Evolutionary conservation across 345 rosid species (phyloP).

Genomic region (Acer campestre): DNA sequence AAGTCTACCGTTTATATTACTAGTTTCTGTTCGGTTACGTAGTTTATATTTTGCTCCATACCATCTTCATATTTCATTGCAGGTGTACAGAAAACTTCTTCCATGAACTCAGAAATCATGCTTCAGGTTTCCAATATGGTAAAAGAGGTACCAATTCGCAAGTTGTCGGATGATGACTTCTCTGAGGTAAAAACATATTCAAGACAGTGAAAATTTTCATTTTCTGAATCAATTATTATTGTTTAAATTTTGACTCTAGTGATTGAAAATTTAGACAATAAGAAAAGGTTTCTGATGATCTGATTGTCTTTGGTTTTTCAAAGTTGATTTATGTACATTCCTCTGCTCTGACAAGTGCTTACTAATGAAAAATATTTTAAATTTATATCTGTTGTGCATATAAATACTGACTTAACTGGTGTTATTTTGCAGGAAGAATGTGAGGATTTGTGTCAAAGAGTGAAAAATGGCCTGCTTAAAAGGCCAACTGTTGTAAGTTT

Average conservation of each 20-base stretch:
- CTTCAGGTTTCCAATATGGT: slow-evolving; percentile 39
- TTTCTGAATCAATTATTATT: not conserved
- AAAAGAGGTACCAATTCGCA: slow-evolving; percentile 35
- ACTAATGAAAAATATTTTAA: not conserved
- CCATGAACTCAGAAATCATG: slow-evolving; percentile 27
- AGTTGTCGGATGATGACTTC: slow-evolving; percentile 50
- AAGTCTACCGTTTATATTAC: not conserved
- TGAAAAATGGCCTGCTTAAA: slow-evolving; percentile 33
- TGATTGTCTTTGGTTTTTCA: not conserved
- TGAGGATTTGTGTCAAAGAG: slow-evolving; percentile 43
- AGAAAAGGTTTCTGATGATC: not conserved
- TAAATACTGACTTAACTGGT: not conserved
- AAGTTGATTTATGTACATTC: too few relatives aligned
- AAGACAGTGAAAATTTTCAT: not conserved
- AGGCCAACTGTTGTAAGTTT: slow-evolving; percentile 46
- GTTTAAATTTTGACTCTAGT: not conserved
- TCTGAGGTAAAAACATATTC: slow-evolving; percentile 38
- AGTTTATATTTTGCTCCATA: slow-evolving; percentile 7
- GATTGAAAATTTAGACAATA: too few relatives aligned
- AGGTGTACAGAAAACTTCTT: slow-evolving; percentile 45
- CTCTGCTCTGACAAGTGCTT: too few relatives aligned
- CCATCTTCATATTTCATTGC: not conserved
- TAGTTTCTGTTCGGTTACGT: not conserved
- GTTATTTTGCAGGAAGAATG: slow-evolving; percentile 56
- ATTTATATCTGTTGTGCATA: not conserved